Evolutionary conservation across 371 early-diverging fungal genomes (phyloP), one percentile per base, ranked within the genome.

Genomic region (Conidiobolus incongruus): DNA sequence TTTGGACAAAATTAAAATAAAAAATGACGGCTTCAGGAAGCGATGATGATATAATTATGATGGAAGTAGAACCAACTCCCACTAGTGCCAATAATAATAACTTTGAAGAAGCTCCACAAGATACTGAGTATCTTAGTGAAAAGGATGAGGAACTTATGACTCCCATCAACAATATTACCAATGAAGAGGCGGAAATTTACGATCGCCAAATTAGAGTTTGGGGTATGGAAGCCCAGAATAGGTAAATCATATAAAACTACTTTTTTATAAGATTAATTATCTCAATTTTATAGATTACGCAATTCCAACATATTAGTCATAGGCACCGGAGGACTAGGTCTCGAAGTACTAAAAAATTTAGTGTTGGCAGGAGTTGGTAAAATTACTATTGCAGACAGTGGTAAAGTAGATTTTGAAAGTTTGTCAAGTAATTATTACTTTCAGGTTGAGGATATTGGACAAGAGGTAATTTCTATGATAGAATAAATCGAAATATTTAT

Each of bases 171-270:
- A 5, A 37, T 20, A 37, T 37, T 8, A 37, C 19, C 21, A 8
- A 38, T 65, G 94, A 88, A 42, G 94, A 91, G 51, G 81, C 78
- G 8, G 80, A 73, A 19, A 68, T 90, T 19, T 93, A 93, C 47
- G 94, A 93, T 62, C 68, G 94, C 13, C 94, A 93, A 63, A 92
- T 93, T 52, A 69, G 94, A 32, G 61, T 93, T 16, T 93, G 92
- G 92, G 94, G 94, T 10, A 49, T 86, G 45, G 89, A 87, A 39
- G 86, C 90, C 6, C 94, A 93, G 52, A 69, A 72, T 54, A 62
- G 77, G 86, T 79, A 65, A 50, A 22, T 0, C 3, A 23, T 41
- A 10, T 26, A 20, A 13, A 7, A 30, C 13, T 30, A 13, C 7
- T 30, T 30, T 30, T 30, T 30, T 8, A 8, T 30, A 13, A 12